A percentile compares a stretch with the other conserved stretches of the same genome.
Evolutionary conservation across 2,329 filamentous ascomycete species (phyloP).

Genomic region (Phyllosticta ampelicida): DNA sequence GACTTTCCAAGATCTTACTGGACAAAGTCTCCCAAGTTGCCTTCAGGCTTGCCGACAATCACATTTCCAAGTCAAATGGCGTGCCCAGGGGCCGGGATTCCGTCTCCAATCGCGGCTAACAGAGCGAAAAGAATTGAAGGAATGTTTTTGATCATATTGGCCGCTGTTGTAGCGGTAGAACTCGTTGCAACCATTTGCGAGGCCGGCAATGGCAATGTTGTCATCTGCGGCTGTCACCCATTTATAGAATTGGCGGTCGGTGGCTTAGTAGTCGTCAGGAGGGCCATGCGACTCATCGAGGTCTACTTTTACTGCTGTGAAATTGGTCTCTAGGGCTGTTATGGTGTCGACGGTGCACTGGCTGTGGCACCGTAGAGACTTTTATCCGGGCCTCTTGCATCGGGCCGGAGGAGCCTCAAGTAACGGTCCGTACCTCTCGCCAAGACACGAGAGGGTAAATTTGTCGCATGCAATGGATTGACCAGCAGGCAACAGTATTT

Average conservation of each 20-base stretch:
- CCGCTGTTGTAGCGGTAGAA: constrained; percentile 1
- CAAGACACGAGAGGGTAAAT: no score
- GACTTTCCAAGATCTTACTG: constrained; percentile 22
- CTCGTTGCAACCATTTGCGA: constrained; percentile 24
- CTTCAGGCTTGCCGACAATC: constrained; percentile 17
- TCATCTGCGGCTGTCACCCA: background rate
- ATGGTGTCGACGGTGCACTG: background rate
- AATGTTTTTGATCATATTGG: background rate
- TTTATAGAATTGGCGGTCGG: background rate
- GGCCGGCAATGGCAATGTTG: constrained; percentile 13
- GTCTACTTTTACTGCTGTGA: background rate
- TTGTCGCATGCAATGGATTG: no score
- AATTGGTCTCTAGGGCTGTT: background rate
- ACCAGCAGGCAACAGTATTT: no score
- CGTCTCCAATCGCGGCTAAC: constrained; percentile 4
- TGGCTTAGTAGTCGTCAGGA: background rate
- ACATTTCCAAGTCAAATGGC: constrained; percentile 21
- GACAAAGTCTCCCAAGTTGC: constrained; percentile 15
- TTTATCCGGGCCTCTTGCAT: background rate
- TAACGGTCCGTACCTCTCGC: no score
- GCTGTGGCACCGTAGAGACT: background rate
- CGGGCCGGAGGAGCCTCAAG: no score
- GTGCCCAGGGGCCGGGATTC: constrained; percentile 18
- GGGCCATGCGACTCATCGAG: background rate
- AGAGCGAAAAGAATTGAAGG: background rate